Base-by-base conservation (phyloP, 441 rosid genomes). In the Isatis lusitanica region DNA sequence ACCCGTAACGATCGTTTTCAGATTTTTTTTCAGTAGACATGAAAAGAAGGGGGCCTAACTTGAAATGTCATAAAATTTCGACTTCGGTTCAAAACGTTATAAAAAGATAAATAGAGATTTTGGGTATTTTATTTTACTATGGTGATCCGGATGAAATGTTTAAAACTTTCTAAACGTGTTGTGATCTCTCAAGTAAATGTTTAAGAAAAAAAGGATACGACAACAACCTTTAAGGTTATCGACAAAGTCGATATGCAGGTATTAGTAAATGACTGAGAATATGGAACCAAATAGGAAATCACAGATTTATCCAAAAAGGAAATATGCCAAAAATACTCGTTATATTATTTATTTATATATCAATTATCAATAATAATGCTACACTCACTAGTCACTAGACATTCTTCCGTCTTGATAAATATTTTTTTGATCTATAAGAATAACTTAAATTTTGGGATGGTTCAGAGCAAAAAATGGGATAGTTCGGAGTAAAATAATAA, bases 241-340 rank as follows among this genome's bases (percentile, higher is more conserved):
- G 53, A 48, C 53, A 74, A 74, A 66, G 43, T 74, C 43, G 12
- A 66, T 26, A 66, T 57, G 73, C 73, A 66, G 17, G 39, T 74
- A 46, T 4, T 47, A 30, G 77, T 16, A 74, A 57, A 56, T 58
- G 24, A 74, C 66, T 74, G 24, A 31, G 57, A 44, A 74, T 74
- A 57, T 46, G 26, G 65, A 73, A 66, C 72, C 60, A 65, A 47
- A 48, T 26, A 35, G 28, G 58, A 30, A 64, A 38, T 47, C 21
- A 47, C 38, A 58, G 24, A 57, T 57, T 47, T 74, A 66, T 66
- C 53, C 61, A 36, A 46, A 66, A 26, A 66, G 17, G 3, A 58
- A 48, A 28, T 65, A 30, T 66, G 53, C 61, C 61, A 66, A 66
- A 16, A 12, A 66, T 65, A 66, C 5, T 12, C 39, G n/a, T 3